Conservation (phyloP, 179 eudicot genomes). For the Silene noctiflora region DNA sequence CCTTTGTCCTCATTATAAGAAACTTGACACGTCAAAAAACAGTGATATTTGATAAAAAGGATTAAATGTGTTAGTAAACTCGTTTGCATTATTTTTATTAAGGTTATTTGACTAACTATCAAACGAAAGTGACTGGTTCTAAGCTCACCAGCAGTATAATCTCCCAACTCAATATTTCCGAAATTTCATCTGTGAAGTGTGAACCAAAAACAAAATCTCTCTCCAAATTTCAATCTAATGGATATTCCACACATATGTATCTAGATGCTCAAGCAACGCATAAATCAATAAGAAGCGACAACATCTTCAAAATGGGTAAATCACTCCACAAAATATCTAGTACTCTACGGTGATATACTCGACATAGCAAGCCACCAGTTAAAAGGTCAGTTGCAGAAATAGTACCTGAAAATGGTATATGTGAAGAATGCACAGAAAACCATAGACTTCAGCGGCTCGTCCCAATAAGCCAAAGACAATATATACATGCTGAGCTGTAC, state of each 20-base stretch:
- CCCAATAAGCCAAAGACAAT: constrained; percentile 60
- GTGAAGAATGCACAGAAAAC: constrained; percentile 54
- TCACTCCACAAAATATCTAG: background rate
- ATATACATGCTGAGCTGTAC: constrained; percentile 48
- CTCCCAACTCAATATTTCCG: background rate
- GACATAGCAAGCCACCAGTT: background rate
- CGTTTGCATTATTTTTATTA: no score
- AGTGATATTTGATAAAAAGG: no score
- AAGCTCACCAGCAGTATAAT: background rate
- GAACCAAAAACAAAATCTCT: background rate
- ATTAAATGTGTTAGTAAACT: no score
- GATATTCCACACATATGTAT: background rate
- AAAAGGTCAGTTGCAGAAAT: constrained; percentile 5
- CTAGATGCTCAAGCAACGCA: background rate
- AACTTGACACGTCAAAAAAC: no score
- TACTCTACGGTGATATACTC: background rate
- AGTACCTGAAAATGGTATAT: constrained; percentile 61
- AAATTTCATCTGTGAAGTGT: background rate
- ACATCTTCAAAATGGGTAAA: background rate
- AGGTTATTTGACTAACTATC: no score
- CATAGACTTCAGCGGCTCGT: constrained; percentile 65
- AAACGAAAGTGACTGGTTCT: no score
- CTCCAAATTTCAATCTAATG: background rate
- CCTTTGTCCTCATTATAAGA: no score
- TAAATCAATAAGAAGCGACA: background rate